Conservation (phyloP, 345 rosid genomes). For the Populus deltoides region DNA sequence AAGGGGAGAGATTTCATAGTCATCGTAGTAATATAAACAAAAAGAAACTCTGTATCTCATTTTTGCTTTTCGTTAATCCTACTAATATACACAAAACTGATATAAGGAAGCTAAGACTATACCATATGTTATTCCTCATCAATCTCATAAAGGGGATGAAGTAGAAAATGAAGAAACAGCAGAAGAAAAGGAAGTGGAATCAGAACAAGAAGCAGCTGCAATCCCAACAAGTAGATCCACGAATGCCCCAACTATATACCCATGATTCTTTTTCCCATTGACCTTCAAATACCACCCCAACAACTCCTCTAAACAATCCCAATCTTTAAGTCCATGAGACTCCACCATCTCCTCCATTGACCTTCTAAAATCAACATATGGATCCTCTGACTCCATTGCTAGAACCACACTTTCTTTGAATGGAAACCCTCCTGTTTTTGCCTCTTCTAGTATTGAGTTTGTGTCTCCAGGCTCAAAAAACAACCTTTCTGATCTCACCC, state of each 20-base stretch:
- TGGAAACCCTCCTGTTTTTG: conserved; percentile 26
- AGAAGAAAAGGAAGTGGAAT: conserved; percentile 40
- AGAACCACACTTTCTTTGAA: conserved; percentile 58
- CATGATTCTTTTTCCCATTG: conserved; percentile 71
- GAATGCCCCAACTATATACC: conserved; percentile 68
- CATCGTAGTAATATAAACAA: background rate
- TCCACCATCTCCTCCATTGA: conserved; percentile 95
- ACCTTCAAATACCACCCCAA: conserved; percentile 73
- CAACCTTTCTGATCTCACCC: conserved; percentile 58
- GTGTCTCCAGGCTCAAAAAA: conserved; percentile 66
- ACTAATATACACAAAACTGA: conserved; percentile 19
- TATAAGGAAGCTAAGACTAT: conserved; percentile 1
- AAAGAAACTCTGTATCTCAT: background rate
- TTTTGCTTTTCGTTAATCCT: background rate
- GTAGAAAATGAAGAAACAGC: conserved; percentile 60
- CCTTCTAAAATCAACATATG: conserved; percentile 69
- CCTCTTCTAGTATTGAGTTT: conserved; percentile 60
- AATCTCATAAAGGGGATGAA: conserved; percentile 25
- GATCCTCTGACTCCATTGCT: conserved; percentile 75
- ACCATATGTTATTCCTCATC: conserved; percentile 13
- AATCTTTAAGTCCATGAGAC: conserved; percentile 57
- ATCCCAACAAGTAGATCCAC: conserved; percentile 57
- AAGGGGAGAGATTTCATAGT: background rate
- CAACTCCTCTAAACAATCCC: conserved; percentile 74
- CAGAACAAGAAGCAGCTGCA: conserved; percentile 28